A percentile compares a stretch with the other conserved stretches of the same genome.
phyloP scores from a whole-genome alignment of 495 filamentous ascomycete genomes.

The Monascus purpureus region DNA sequence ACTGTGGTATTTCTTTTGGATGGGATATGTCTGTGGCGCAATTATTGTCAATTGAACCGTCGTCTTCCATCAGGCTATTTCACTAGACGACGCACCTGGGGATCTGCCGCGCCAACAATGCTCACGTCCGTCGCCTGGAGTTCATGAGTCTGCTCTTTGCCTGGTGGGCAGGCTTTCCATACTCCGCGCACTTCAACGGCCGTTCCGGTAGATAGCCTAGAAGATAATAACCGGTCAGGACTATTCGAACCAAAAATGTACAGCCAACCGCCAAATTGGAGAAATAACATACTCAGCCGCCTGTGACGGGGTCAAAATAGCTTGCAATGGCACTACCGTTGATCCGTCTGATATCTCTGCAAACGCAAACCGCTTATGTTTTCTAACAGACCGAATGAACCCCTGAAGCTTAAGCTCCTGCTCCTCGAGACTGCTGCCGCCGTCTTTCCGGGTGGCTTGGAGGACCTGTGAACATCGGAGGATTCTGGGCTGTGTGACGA shows the following conservation, averaged over 20 bases:
- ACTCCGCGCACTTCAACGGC: constrained; percentile 65
- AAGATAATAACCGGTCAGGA: constrained; percentile 1
- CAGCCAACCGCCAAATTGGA: too few relatives aligned
- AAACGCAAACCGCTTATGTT: constrained; percentile 73
- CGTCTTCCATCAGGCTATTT: neutral
- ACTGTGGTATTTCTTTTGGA: constrained; percentile 90
- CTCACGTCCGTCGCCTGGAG: constrained; percentile 54
- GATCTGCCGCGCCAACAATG: constrained; percentile 61
- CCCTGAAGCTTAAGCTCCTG: constrained; percentile 52
- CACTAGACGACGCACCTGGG: constrained; percentile 45
- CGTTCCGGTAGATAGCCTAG: constrained; percentile 64
- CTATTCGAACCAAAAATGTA: too few relatives aligned
- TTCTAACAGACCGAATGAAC: constrained; percentile 70
- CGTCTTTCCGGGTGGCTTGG: constrained; percentile 13
- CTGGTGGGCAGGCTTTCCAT: constrained; percentile 60
- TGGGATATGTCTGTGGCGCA: constrained; percentile 56
- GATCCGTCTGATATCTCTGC: constrained; percentile 83
- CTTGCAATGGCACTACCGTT: constrained; percentile 64
- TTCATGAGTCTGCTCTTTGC: constrained; percentile 63
- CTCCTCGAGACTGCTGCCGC: constrained; percentile 19
- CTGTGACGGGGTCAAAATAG: constrained; percentile 59
- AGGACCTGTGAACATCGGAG: constrained; percentile 29
- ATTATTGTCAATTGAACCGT: constrained; percentile 1
- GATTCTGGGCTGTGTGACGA: constrained; percentile 6
- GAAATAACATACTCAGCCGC: constrained; percentile 56